Evolutionary conservation across 1,284 basidiomycete genomes (phyloP).

Genomic region (Termitomyces sp.): DNA sequence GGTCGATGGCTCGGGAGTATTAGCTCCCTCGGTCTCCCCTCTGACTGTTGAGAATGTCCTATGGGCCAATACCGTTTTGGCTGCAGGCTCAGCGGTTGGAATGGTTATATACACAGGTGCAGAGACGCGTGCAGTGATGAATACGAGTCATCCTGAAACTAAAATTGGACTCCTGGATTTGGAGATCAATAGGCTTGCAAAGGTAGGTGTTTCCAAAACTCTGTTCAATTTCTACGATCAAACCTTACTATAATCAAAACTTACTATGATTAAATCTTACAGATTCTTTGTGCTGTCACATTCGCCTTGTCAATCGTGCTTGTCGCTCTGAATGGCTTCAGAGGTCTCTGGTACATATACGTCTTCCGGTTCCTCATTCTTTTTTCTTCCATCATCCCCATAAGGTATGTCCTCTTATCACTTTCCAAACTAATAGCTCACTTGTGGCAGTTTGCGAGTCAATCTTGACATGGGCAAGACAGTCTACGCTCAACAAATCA

Average conservation of each 20-base stretch:
- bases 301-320: constrained; percentile 88
- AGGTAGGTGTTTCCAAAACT: constrained; percentile 47
- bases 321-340: constrained; percentile 94
- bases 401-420: constrained; percentile 60
- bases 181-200: constrained; percentile 94
- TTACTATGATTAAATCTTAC: constrained; percentile 1
- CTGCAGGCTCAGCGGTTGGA: constrained; percentile 90
- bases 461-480: constrained; percentile 99
- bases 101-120: constrained; percentile 92
- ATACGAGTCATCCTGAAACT: constrained; percentile 94
- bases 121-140: constrained; percentile 98
- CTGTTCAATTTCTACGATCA: neutral
- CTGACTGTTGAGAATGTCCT: constrained; percentile 91
- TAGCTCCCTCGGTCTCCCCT: constrained; percentile 61
- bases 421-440: neutral
- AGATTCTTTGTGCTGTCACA: constrained; percentile 94
- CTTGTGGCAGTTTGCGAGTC: constrained; percentile 74
- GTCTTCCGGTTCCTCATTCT: constrained; percentile 96
- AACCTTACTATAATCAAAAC: too few species aligned
- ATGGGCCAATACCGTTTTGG: constrained; percentile 97
- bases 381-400: constrained; percentile 98
- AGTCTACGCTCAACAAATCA: constrained; percentile 93
- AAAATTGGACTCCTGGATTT: constrained; percentile 91
- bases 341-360: constrained; percentile 95
- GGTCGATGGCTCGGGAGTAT: constrained; percentile 38